These are phyloP conservation scores for Erythrophleum fordii DNA, from an alignment of 306 rosid genomes.

Conservation along the genomic window DNA sequence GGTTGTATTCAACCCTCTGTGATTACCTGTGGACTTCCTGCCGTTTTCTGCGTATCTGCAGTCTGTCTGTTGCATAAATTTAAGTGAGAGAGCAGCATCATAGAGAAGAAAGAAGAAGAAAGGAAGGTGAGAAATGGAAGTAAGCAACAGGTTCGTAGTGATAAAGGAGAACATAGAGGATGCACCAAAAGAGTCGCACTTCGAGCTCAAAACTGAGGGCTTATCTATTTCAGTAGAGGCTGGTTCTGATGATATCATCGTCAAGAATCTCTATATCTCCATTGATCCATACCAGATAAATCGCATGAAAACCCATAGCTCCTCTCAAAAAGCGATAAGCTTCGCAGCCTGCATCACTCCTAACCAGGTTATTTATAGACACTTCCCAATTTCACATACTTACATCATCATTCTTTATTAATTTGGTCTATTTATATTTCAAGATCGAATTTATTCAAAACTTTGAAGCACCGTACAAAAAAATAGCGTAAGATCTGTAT, in stretches of 20 bases:
- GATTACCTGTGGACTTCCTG: background rate
- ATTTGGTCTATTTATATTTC: no score
- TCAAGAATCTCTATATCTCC: conserved; percentile 65
- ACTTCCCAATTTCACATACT: no score
- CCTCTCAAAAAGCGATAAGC: conserved; percentile 47
- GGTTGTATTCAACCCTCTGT: background rate
- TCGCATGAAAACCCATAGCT: conserved; percentile 58
- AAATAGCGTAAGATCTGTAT: no score
- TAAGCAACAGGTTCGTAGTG: conserved; percentile 53
- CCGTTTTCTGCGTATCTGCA: background rate
- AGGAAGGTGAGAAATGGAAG: conserved; percentile 50
- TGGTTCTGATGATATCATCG: conserved; percentile 54
- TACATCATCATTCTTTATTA: no score
- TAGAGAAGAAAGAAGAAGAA: background rate
- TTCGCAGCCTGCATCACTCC: conserved; percentile 49
- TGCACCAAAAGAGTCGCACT: conserved; percentile 58
- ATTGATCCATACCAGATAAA: conserved; percentile 72
- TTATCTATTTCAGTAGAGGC: conserved; percentile 38
- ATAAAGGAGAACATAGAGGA: conserved; percentile 49
- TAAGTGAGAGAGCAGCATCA: background rate
- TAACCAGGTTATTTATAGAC: conserved; percentile 51
- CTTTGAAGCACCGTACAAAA: no score
- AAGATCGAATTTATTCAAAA: background rate
- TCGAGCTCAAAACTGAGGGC: conserved; percentile 52
- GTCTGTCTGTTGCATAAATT: background rate